A percentile compares a stretch with the other conserved stretches of the same genome.
phyloP scores from a whole-genome alignment of 179 eudicot genomes.

The Silene noctiflora region DNA sequence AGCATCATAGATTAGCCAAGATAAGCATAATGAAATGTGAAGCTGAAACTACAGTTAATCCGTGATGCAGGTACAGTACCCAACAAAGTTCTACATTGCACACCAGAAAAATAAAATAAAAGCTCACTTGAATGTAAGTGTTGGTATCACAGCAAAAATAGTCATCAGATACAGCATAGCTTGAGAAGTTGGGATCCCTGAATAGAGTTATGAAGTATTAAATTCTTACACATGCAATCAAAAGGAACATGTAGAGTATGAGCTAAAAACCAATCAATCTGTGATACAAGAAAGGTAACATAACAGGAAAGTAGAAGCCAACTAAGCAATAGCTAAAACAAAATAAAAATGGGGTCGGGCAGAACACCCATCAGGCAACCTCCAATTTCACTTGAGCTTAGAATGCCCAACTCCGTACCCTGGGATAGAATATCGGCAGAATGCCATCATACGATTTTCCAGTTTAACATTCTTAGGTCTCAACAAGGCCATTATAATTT shows the following conservation, averaged over 20 bases:
- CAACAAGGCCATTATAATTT: not conserved
- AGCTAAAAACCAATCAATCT: not conserved
- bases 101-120: slow-evolving; percentile 19
- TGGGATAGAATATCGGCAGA: not conserved
- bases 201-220: slow-evolving; percentile 10
- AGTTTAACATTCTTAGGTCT: not conserved
- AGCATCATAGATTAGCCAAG: not conserved
- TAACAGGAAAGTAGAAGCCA: not conserved
- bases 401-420: not conserved
- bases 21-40: not conserved
- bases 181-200: slow-evolving; percentile 65
- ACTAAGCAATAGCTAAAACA: not conserved
- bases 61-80: not conserved
- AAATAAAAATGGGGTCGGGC: not conserved
- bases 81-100: not conserved
- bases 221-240: slow-evolving; percentile 4
- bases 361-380: not conserved
- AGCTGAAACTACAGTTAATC: not conserved
- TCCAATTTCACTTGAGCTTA: not conserved
- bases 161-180: slow-evolving; percentile 59
- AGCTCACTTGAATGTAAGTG: slow-evolving; percentile 75
- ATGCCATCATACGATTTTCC: not conserved
- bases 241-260: slow-evolving; percentile 1
- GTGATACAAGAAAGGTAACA: not conserved
- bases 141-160: slow-evolving; percentile 81